Conservation (phyloP, 768 basidiomycete species). For the Russula abietina region DNA sequence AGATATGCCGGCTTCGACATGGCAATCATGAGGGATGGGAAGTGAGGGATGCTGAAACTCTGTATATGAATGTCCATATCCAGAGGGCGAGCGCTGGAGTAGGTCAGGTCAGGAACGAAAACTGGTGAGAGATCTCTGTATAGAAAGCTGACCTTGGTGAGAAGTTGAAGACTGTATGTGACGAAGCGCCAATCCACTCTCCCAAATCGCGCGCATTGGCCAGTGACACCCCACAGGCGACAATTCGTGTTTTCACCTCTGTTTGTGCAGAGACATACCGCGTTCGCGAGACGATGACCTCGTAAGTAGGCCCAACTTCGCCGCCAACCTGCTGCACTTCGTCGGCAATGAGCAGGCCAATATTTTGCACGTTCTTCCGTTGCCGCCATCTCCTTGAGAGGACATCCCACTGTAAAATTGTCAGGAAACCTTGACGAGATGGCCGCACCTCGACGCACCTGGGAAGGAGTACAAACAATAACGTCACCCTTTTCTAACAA, state of each 20-base stretch:
- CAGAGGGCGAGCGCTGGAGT: slow-evolving; percentile 77
- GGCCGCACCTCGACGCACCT: slow-evolving; percentile 45
- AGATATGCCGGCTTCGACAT: slow-evolving; percentile 99
- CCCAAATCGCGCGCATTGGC: slow-evolving; percentile 94
- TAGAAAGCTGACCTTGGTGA: slow-evolving; percentile 61
- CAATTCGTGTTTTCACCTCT: slow-evolving; percentile 86
- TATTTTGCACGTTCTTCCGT: slow-evolving; percentile 90
- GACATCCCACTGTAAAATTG: slow-evolving; percentile 74
- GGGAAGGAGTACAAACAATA: slow-evolving; percentile 88
- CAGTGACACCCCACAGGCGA: slow-evolving; percentile 91
- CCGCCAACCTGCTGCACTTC: slow-evolving; percentile 94
- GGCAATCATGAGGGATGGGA: slow-evolving; percentile 96
- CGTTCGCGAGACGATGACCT: slow-evolving; percentile 93
- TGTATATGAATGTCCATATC: slow-evolving; percentile 98
- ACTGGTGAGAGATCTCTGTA: no score
- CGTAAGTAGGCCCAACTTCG: slow-evolving; percentile 93
- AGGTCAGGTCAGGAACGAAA: neutral
- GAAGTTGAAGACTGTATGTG: slow-evolving; percentile 97
- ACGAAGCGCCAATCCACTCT: slow-evolving; percentile 94
- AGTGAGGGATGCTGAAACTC: slow-evolving; percentile 93
- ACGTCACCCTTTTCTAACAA: slow-evolving; percentile 87
- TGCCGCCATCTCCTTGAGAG: slow-evolving; percentile 94
- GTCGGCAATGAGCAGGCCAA: slow-evolving; percentile 90
- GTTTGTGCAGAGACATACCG: slow-evolving; percentile 94
- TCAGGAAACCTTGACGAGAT: slow-evolving; percentile 2